Evolutionary conservation across 257 asterid genomes (phyloP).

Genomic region (Nicotiana otophora): DNA sequence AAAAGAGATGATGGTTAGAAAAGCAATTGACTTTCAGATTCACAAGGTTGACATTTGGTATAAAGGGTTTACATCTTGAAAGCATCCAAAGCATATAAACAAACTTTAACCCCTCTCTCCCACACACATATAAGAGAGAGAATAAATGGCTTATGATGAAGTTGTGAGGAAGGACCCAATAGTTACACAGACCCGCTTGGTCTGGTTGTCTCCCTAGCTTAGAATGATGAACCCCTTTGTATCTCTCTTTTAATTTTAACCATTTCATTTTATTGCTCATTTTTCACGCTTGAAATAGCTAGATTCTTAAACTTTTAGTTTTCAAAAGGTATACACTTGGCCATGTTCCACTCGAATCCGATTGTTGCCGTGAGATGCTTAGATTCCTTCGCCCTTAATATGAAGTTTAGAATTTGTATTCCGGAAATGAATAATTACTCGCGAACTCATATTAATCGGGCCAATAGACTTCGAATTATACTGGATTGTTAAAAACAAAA

Average conservation of each 20-base stretch:
- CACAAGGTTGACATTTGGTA: constrained; percentile 54
- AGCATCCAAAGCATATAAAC: constrained; percentile 47
- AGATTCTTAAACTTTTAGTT: neutral
- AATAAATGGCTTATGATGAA: constrained; percentile 8
- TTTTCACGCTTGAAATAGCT: neutral
- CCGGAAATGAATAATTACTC: too few relatives aligned
- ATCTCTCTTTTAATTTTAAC: neutral
- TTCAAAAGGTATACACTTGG: neutral
- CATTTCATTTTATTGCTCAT: neutral
- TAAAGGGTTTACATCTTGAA: constrained; percentile 31
- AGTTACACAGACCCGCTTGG: constrained; percentile 19
- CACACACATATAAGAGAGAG: neutral
- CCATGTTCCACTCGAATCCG: too few relatives aligned
- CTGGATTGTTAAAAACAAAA: too few relatives aligned
- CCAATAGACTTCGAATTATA: too few relatives aligned
- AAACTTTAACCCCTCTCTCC: neutral
- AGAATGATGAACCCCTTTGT: constrained; percentile 25
- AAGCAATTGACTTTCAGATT: constrained; percentile 42
- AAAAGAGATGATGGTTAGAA: constrained; percentile 14
- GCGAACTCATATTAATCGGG: too few relatives aligned
- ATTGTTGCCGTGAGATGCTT: too few relatives aligned
- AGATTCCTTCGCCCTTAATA: too few relatives aligned
- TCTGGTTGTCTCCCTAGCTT: constrained; percentile 40
- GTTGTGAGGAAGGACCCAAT: constrained; percentile 13
- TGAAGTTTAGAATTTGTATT: too few relatives aligned